Percentiles rank a stretch among this genome's conserved stretches.
phyloP scores from a whole-genome alignment of 371 early-diverging fungal species.

The Syncephalis plumigaleata region DNA sequence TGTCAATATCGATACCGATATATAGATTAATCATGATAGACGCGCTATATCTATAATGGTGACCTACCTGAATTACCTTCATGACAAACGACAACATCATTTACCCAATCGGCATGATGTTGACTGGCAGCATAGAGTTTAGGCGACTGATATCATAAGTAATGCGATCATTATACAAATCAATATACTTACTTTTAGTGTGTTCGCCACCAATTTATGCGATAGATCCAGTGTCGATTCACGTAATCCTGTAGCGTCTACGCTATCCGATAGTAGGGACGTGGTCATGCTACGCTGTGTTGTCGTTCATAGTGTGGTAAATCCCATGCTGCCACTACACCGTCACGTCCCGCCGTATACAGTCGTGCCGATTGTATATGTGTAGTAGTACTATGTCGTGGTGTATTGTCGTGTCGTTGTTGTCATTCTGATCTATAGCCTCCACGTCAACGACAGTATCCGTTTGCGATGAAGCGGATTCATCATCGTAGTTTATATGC shows the following conservation, averaged over 20 bases:
- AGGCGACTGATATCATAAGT: neutral
- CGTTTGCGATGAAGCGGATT: no score
- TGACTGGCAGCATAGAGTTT: conserved; percentile 24
- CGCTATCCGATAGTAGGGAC: neutral
- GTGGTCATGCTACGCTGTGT: neutral
- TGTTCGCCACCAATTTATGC: neutral
- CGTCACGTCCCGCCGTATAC: conserved; percentile 83
- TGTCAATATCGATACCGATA: neutral
- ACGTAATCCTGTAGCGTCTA: neutral
- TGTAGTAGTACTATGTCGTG: no score
- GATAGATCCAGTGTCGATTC: no score
- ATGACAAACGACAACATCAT: conserved; percentile 70
- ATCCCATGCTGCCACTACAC: conserved; percentile 76
- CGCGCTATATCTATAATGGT: neutral
- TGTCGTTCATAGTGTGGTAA: conserved; percentile 25
- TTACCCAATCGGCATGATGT: conserved; percentile 93
- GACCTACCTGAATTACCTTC: conserved; percentile 9
- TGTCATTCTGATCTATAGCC: no score
- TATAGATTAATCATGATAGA: neutral
- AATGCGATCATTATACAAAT: neutral
- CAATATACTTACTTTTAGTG: neutral
- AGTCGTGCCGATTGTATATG: conserved; percentile 32
- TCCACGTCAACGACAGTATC: no score
- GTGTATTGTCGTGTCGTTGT: no score
- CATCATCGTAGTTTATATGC: conserved; percentile 17